These are phyloP conservation scores for Nakazawaea molendinolei DNA, from an alignment of 805 yeast genomes.

Conservation along the genomic window DNA sequence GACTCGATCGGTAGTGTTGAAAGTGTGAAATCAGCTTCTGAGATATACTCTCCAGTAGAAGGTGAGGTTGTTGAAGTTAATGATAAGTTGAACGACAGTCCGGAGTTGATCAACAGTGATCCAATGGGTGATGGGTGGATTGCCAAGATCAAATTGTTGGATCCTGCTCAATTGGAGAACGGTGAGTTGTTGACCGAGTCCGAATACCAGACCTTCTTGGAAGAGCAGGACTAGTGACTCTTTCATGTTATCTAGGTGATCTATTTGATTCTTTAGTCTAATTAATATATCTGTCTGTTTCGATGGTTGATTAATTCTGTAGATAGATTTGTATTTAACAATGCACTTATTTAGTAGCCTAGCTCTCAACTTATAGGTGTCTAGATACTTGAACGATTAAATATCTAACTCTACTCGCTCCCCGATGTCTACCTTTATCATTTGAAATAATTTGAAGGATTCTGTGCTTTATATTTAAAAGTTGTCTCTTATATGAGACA, in stretches of 20 bases:
- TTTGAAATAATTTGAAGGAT: too few species aligned
- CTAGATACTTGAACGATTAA: too few species aligned
- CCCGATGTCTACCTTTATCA: too few species aligned
- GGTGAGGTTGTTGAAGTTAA: conserved; percentile 76
- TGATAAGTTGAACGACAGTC: conserved; percentile 55
- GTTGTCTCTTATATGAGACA: too few species aligned
- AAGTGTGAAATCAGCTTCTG: conserved; percentile 90
- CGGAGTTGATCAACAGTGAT: conserved; percentile 76
- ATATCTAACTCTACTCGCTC: too few species aligned
- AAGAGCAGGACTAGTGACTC: conserved; percentile 36
- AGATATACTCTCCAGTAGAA: conserved; percentile 80
- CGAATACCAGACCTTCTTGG: conserved; percentile 50
- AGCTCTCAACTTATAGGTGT: too few species aligned
- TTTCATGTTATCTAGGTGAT: background rate
- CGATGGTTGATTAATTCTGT: too few species aligned
- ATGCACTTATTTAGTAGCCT: too few species aligned
- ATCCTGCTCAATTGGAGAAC: conserved; percentile 29
- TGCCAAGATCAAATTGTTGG: conserved; percentile 59
- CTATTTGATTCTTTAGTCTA: background rate
- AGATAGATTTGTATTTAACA: too few species aligned
- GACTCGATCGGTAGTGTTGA: conserved; percentile 92
- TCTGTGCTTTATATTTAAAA: too few species aligned
- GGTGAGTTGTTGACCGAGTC: conserved; percentile 47
- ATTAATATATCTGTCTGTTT: too few species aligned
- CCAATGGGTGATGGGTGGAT: conserved; percentile 96